Base-by-base conservation (phyloP, 805 yeast species). In the Candida cerambycidarum region DNA sequence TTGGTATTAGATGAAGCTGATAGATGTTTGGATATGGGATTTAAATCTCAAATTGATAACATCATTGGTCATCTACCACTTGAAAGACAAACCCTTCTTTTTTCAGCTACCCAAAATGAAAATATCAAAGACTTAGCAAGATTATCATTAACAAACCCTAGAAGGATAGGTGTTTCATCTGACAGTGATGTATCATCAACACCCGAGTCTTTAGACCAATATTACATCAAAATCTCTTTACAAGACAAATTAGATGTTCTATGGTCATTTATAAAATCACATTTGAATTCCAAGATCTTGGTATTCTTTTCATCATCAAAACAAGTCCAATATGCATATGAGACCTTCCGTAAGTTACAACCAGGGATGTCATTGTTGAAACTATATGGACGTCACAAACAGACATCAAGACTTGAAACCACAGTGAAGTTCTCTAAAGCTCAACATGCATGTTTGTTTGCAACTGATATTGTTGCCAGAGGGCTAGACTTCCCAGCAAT, bases 401-500 rank as follows among this genome's bases (percentile, higher is more conserved):
- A 89, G 58, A 80, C 85, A n/a, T 83, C 95, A 1, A 74, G 97
- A 54, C 72, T 87, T 44, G 97, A 89, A 55, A 84, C 93, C 6
- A 79, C 92, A 1, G 72, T 74, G 42, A 85, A 85, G 61, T 89
- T 88, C 61, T 77, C 89, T 8, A 78, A 82, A 44, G 82, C 95
- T 2, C 85, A 84, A 51, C 79, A 85, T 41, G 86, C 87, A 12
- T 88, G 96, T 66, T 66, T 89, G 37, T 81, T 89, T 57, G 93
- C 96, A 0, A 89, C 97, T 0, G 97, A 89, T 65, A 83, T 89
- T 34, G 96, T 88, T 10, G 96, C 97, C 1, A 72, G 97, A 59
- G 97, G 97, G 13, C 76, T 89, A 31, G 97, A 89, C 61, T 88
- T 89, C 63, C 96, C 97, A 0, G 86, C 90, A 5, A 86, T 89